These are phyloP conservation scores for Arbutus unedo DNA, from an alignment of 148 eudicot genomes.

Conservation along the genomic window DNA sequence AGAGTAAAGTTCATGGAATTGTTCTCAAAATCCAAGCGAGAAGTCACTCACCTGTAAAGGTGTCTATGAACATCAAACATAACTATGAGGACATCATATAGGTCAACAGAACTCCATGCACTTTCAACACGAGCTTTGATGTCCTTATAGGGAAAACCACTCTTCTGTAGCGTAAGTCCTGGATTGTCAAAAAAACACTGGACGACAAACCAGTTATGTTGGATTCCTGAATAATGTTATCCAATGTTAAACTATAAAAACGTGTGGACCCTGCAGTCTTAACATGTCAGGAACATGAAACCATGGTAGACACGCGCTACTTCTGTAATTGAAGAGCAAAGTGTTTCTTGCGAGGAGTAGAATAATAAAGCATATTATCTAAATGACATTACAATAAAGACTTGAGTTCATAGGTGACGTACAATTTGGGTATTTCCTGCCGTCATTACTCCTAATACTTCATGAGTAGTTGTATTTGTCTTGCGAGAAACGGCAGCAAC, in stretches of 20 bases:
- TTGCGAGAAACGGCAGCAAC: slow-evolving; percentile 97
- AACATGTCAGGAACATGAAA: not conserved
- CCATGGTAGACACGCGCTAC: not conserved
- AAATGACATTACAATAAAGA: not conserved
- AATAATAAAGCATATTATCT: not conserved
- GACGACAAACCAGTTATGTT: slow-evolving; percentile 19
- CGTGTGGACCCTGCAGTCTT: slow-evolving; percentile 14
- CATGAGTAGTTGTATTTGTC: slow-evolving; percentile 90
- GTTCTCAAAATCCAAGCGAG: not conserved
- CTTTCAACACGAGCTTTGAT: slow-evolving; percentile 64
- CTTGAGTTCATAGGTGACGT: slow-evolving; percentile 24
- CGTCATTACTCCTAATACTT: slow-evolving; percentile 90
- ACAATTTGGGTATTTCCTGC: slow-evolving; percentile 88
- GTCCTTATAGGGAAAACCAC: slow-evolving; percentile 66
- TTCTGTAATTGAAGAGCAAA: not conserved
- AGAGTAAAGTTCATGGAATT: not conserved
- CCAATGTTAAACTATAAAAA: not conserved
- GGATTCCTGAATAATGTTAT: not conserved
- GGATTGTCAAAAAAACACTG: slow-evolving; percentile 99
- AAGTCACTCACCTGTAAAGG: slow-evolving; percentile 58
- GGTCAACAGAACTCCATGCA: slow-evolving; percentile 77
- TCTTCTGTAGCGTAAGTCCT: slow-evolving; percentile 72
- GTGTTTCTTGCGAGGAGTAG: not conserved
- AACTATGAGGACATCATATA: slow-evolving; percentile 81
- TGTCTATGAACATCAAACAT: slow-evolving; percentile 96